Evolutionary conservation across 1,284 basidiomycete genomes (phyloP), one percentile per base, ranked within the genome.

Genomic region (Fomitopsis schrenkii): DNA sequence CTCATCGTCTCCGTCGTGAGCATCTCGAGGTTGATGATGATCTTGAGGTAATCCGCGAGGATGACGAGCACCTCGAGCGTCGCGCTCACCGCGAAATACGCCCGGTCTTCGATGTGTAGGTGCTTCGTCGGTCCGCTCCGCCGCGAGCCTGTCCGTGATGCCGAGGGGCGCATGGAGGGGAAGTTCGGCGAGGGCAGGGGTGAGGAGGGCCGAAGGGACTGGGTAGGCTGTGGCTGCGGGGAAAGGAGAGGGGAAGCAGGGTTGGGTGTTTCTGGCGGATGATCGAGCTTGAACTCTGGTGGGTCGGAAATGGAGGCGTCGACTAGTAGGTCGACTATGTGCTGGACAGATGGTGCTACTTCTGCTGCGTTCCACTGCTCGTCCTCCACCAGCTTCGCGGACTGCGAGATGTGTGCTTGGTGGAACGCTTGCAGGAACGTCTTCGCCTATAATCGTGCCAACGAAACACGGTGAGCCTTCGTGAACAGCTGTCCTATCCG

Each of bases 1-100:
- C 88, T 87, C 92, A 99, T 97, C 33, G 91, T 88, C 72, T 99
- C 97, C 58, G 93, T 97, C 46, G 94, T 95, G 55, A 98, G 82
- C 72, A 93, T 83, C 33, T 93, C 85, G 65, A 98, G 78, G 71
- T 97, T 98, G 70, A 96, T 83, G 62, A 98, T 88, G 54, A 98
- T 83, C 63, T 87, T 85, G 61, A 98, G 79, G 74, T 99, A 99
- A 72, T 98, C 95, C 50, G 87, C 73, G 15, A 98, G 77, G 5
- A 97, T 79, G 1, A 82, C 80, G 17, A 99, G 78, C 19, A 90
- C 88, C 62, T 91, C 85, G 35, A 91, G 78, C 4, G 94, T 97
- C 15, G 97, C 96, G 33, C 87, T 82, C 52, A 99, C 97, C 30
- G 91, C 84, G 69, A 88, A 95, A 78, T 91, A 97, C 28, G 83